Evolutionary conservation across 352 stramenopile genomes (phyloP).

Genomic region (Pythium coloratum): DNA sequence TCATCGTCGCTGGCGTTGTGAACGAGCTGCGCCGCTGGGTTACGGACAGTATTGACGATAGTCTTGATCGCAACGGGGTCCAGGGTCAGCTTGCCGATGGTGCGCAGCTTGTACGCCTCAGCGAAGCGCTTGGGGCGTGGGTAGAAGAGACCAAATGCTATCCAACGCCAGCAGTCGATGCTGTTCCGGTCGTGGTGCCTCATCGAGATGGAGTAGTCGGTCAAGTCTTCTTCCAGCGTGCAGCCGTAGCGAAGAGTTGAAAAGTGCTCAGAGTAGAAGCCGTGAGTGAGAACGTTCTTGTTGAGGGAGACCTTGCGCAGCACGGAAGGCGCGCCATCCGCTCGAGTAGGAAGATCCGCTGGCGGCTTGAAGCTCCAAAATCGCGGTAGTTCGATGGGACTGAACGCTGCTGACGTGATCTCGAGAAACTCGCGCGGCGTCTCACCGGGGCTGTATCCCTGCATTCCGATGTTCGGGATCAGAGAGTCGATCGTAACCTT

Average conservation of each 20-base stretch:
- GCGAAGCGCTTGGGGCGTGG: conserved; percentile 22
- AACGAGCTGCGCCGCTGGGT: conserved; percentile 12
- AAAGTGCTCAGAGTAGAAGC: conserved; percentile 6
- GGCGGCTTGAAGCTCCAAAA: background rate
- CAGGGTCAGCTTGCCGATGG: background rate
- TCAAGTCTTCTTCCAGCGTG: conserved; percentile 4
- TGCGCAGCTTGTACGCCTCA: background rate
- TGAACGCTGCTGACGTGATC: background rate
- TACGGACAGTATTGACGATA: conserved; percentile 4
- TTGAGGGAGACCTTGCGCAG: conserved; percentile 10
- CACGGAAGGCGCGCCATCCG: background rate
- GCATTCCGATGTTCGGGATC: background rate
- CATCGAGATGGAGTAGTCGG: background rate
- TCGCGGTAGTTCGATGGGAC: background rate
- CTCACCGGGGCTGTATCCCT: background rate
- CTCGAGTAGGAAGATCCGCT: background rate
- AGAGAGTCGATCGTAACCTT: conserved; percentile 1
- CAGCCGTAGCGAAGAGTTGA: conserved; percentile 15
- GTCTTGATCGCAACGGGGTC: background rate
- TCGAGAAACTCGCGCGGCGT: background rate
- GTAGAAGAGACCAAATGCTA: conserved; percentile 26
- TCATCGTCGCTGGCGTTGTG: background rate
- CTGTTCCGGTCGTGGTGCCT: background rate
- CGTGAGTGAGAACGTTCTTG: background rate
- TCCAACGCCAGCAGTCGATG: conserved; percentile 16